Percentiles rank a stretch among this genome's conserved stretches.
Conservation (phyloP, 169 alveolate species). For the Eimeria sp. region DNA sequence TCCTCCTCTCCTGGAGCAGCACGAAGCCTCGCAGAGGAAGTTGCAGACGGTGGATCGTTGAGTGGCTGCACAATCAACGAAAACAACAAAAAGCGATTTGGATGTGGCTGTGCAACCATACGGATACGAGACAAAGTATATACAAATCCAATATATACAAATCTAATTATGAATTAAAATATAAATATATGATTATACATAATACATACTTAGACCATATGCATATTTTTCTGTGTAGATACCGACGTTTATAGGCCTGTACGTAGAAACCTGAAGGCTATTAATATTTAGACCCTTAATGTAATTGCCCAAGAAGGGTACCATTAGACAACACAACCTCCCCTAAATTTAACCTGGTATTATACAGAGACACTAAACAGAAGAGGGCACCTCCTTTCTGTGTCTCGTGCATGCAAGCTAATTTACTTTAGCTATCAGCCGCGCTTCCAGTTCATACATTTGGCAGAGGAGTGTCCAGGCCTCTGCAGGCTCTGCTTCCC, state of each 20-base stretch:
- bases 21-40: background rate
- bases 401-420: no score
- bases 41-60: background rate
- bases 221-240: no score
- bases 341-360: background rate
- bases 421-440: background rate
- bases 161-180: no score
- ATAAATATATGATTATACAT: background rate
- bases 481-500: slow-evolving; percentile 70
- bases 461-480: slow-evolving; percentile 27
- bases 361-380: no score
- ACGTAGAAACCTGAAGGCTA: no score
- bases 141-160: background rate
- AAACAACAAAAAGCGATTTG: no score
- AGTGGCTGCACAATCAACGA: background rate
- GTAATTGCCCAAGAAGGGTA: no score
- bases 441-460: slow-evolving; percentile 23
- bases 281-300: no score
- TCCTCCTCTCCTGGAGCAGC: background rate
- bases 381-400: no score
- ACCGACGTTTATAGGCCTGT: no score
- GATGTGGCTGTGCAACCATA: background rate
- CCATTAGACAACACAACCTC: no score
- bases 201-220: background rate
- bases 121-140: background rate